Base-by-base conservation (phyloP, 140 eudicot genomes). In the Anethum foeniculum region DNA sequence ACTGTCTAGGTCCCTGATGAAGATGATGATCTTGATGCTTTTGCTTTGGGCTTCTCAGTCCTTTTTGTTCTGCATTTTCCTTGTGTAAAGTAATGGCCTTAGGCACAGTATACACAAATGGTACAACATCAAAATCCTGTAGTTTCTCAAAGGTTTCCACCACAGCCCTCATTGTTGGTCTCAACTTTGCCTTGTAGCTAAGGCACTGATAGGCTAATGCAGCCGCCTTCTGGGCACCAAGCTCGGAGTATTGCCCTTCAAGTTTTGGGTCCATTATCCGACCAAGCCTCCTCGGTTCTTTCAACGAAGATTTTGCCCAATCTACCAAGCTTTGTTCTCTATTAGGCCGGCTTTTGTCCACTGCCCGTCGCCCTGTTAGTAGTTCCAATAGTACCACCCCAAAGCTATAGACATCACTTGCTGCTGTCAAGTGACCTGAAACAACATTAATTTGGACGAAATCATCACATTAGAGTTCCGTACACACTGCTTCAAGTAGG, bases 251-350 rank as follows among this genome's bases (percentile, higher is more conserved):
- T 78, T 83, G 86, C 15, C 93, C 92, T 74, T 93, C 97, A 0
- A 93, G 96, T n/a, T 96, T 83, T 10, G 97, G 97, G 77, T 93
- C 97, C 86, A 93, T 85, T 81, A 93, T 80, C 15, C 94, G 88
- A 71, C 76, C 65, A 10, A 89, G 89, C 80, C 82, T 89, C 21
- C 92, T 79, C 1, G 89, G 89, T 65, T 87, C 88, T 51, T 84
- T 89, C 36, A 93, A 71, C 48, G 79, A 81, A 14, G 96, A 88
- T 71, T 90, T 85, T 7, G 94, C 97, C 97, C 97, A 93, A 16
- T 93, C 97, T 3, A 81, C 92, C 27, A 93, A 86, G 84, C 84
- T 89, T 15, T 89, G 93, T 78, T 93, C 97, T 49, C 96, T 81
- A 34, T 65, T 75, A 0, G 96, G 96, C 48, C 97, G 94, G 67